These are phyloP conservation scores for Orychophragmus violaceus DNA, from an alignment of 345 rosid species.

Conservation along the genomic window DNA sequence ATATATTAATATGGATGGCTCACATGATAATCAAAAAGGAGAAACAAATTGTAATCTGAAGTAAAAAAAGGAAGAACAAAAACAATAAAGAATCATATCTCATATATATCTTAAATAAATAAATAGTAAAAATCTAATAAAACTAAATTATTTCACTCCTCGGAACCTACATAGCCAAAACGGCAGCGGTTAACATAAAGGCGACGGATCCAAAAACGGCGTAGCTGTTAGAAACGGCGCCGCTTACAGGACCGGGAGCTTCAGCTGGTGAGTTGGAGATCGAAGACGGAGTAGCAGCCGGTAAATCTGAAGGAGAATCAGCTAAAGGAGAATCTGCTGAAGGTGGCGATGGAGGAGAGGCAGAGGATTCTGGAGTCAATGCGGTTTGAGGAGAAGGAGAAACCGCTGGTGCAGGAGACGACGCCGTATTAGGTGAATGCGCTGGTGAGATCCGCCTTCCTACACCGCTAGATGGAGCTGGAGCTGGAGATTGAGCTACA, in stretches of 20 bases:
- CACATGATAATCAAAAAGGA: background rate
- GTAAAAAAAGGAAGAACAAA: background rate
- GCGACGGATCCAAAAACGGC: conserved; percentile 26
- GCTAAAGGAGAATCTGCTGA: conserved; percentile 2
- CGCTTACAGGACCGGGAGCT: conserved; percentile 35
- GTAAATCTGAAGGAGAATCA: conserved; percentile 14
- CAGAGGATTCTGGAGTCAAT: conserved; percentile 18
- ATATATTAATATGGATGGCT: conserved; percentile 2
- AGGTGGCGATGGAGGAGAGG: conserved; percentile 30
- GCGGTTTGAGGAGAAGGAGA: conserved; percentile 25
- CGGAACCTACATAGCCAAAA: conserved; percentile 26
- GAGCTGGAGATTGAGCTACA: conserved; percentile 33
- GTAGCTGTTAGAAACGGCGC: conserved; percentile 28
- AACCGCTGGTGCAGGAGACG: background rate
- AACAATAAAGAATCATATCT: background rate
- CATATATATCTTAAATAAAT: conserved; percentile 13
- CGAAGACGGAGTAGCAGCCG: conserved; percentile 10
- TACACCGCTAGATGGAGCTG: conserved; percentile 27
- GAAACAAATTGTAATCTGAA: background rate
- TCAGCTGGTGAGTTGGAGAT: conserved; percentile 23
- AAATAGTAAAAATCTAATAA: conserved; percentile 1
- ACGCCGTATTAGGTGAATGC: conserved; percentile 12
- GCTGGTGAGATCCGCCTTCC: conserved; percentile 28
- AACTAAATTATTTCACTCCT: background rate
- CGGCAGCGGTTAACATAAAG: conserved; percentile 30